Base-by-base conservation (phyloP, 257 asterid species). In the Nicotiana otophora region DNA sequence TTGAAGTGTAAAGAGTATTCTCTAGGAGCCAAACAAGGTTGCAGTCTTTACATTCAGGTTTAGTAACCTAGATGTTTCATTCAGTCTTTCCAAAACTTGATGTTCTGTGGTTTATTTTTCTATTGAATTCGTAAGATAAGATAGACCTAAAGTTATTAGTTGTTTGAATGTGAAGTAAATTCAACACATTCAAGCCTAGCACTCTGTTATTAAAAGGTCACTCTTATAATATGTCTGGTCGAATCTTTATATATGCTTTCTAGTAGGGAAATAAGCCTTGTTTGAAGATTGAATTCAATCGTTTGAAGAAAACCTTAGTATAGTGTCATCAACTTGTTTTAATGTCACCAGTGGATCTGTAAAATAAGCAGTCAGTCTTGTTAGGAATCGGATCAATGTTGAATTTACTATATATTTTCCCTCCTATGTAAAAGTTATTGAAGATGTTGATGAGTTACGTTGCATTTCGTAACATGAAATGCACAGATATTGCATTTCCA, bases 81-180 rank as follows among this genome's bases (percentile, higher is more conserved):
- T 36, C 61, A 42, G 14, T 72, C 78, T 46, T 72, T 72, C 36
- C 3, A 19, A 14, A 46, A 46, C 78, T n/a, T 20, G 36, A 11
- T 70, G 60, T 70, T 70, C 20, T 70, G 34, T n/a, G 78, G 58
- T 70, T 70, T 42, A 70, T 53, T 42, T 70, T 39, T 70, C 78
- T 70, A 34, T 2, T 70, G n/a, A 19, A 70, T 42, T 42, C 33
- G 23, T 46, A 70, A 70, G 78, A 70, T 42, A 70, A 42, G 36
- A 42, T 70, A 70, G 58, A 70, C 17, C 78, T 39, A 5, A 20
- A 7, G 0, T 42, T 20, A n/a, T 70, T 20, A 70, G 12, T 70
- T 70, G 12, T 70, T 42, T 42, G 31, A 68, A 70, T 70, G 60
- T n/a, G 0, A 39, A 11, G 5, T 69, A 69, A 69, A 39, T 39